Base-by-base conservation (phyloP, 2,329 filamentous ascomycete genomes). In the Coleophoma cylindrospora region DNA sequence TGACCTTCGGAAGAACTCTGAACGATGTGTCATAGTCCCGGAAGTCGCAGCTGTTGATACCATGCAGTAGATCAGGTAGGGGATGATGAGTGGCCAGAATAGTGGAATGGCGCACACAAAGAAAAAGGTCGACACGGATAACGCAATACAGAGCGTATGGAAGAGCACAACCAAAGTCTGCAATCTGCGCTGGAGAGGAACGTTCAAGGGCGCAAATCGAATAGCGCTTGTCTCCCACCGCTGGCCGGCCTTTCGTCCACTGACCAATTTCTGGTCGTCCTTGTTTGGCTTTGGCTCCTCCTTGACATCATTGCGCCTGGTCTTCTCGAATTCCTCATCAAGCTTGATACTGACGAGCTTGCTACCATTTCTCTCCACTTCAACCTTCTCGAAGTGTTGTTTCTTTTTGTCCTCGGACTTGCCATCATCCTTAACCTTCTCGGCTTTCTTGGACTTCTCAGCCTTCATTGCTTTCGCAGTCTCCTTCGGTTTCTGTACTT, bases 91-190 rank as follows among this genome's bases (percentile, higher is more conserved):
- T 2, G 92, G 92, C 94, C 94, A 99, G 44, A 86, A 82, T n/a
- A 97, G 73, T 1, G 94, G 94, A 50, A 95, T 91, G 50, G 89
- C 87, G 69, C 91, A 95, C 34, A 91, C 81, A 64, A 95, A 87
- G 74, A 95, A 96, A 74, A 97, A 97, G 51, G 85, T 68, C 5
- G 89, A 87, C 5, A 95, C 77, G 59, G 81, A 77, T 21, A 81
- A 70, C n/a, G 81, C 79, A 54, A 91, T 86, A 49, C 79, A 82
- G 57, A 89, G 76, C 54, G 82, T 88, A 68, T 91, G 87, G 59
- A 83, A 77, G 9, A 91, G 73, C 12, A 91, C 87, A 4, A 92
- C 80, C 36, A 91, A 79, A 3, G 91, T 94, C 68, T 92, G 87
- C 43, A 89, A 68, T 22, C 88, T 81, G 40, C 88, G 80, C 59